phyloP scores from a whole-genome alignment of 192 early-diverging fungal genomes.

The Coemansia sp. region DNA sequence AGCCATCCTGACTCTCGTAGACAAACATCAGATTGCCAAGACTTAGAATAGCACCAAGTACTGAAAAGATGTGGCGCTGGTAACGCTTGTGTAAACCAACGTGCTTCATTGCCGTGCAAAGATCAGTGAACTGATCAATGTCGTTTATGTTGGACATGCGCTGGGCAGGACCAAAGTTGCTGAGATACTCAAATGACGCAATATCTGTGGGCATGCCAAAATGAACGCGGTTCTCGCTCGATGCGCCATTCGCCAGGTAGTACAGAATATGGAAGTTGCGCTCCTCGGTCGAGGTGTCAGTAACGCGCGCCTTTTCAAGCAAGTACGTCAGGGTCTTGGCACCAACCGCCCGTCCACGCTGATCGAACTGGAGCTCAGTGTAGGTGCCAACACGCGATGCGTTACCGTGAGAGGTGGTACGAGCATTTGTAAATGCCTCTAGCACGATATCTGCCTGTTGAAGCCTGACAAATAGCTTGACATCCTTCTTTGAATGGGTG shows the following conservation, averaged over 20 bases:
- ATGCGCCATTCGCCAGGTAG: constrained; percentile 76
- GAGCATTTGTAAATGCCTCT: constrained; percentile 77
- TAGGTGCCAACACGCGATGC: constrained; percentile 81
- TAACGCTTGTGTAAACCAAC: constrained; percentile 69
- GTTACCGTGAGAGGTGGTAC: constrained; percentile 61
- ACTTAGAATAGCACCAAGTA: constrained; percentile 84
- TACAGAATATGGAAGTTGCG: constrained; percentile 80
- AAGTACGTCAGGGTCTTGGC: constrained; percentile 71
- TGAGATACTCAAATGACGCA: constrained; percentile 45
- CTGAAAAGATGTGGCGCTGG: constrained; percentile 78
- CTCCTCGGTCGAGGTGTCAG: constrained; percentile 56
- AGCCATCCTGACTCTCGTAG: constrained; percentile 61
- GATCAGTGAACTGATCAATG: constrained; percentile 58
- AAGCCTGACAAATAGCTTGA: constrained; percentile 67
- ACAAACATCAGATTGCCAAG: constrained; percentile 85
- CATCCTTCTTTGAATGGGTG: constrained; percentile 73
- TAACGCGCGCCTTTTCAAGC: constrained; percentile 63
- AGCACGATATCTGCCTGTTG: constrained; percentile 67
- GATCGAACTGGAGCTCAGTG: constrained; percentile 91
- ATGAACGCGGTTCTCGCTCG: constrained; percentile 65
- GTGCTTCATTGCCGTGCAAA: constrained; percentile 59
- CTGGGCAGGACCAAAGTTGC: constrained; percentile 55
- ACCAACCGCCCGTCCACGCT: constrained; percentile 79
- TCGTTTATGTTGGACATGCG: constrained; percentile 75
- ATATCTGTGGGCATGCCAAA: constrained; percentile 59